Percentiles rank a stretch among this genome's conserved stretches.
These are phyloP conservation scores for Friedmanniomyces simplex DNA, from an alignment of 495 filamentous ascomycete genomes.

Conservation along the genomic window DNA sequence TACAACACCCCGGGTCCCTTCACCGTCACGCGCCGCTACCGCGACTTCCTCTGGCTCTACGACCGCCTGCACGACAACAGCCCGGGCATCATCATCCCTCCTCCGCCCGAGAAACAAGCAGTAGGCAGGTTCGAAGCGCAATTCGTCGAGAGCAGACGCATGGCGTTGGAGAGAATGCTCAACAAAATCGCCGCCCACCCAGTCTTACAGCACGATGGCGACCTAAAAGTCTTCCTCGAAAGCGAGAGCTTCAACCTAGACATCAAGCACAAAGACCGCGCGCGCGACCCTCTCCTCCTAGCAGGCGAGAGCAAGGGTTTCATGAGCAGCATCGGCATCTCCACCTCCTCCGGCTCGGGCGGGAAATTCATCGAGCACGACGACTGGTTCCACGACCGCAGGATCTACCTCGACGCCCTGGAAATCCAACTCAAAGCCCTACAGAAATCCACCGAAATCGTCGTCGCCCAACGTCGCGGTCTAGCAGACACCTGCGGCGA, in stretches of 20 bases:
- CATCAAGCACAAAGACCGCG: constrained; percentile 91
- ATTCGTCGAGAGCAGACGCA: constrained; percentile 85
- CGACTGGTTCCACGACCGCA: constrained; percentile 98
- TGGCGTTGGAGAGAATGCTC: constrained; percentile 89
- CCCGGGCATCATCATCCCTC: constrained; percentile 88
- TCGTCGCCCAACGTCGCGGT: constrained; percentile 81
- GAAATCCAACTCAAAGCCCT: constrained; percentile 92
- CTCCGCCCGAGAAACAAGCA: constrained; percentile 95
- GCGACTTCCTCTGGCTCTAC: constrained; percentile 97
- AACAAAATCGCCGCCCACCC: constrained; percentile 90
- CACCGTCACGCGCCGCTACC: constrained; percentile 80
- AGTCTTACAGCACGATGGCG: constrained; percentile 82
- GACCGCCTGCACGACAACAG: constrained; percentile 87
- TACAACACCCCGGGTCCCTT: constrained; percentile 78
- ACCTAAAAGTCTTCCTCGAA: constrained; percentile 92
- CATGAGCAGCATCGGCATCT: constrained; percentile 56
- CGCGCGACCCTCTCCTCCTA: constrained; percentile 64
- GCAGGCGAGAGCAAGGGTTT: constrained; percentile 69
- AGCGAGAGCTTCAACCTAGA: constrained; percentile 92
- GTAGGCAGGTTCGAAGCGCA: constrained; percentile 93
- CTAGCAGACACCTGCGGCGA: constrained; percentile 88
- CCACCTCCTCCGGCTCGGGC: constrained; percentile 58
- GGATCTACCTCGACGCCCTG: constrained; percentile 84
- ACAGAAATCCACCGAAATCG: constrained; percentile 84
- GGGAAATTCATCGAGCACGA: constrained; percentile 95